Conservation (phyloP, 495 filamentous ascomycete genomes). For the Penicillium macrosclerotiorum region DNA sequence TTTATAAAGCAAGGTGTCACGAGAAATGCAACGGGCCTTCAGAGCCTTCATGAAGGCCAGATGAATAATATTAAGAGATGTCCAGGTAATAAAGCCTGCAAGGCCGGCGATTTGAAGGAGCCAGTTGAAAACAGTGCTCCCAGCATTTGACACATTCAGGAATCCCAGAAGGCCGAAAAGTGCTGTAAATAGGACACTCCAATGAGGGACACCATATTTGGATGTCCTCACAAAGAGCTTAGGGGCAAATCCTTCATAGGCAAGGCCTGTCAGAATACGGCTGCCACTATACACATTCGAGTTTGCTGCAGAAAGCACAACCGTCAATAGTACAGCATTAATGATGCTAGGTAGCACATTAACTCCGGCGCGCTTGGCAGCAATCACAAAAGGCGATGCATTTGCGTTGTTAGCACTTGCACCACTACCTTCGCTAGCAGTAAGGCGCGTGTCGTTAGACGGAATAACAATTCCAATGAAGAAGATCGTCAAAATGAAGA, state of each 20-base stretch:
- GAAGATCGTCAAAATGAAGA: conserved; percentile 61
- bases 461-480: conserved; percentile 65
- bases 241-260: conserved; percentile 52
- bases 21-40: conserved; percentile 42
- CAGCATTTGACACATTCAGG: conserved; percentile 35
- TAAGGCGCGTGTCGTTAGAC: conserved; percentile 31
- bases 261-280: conserved; percentile 55
- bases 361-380: conserved; percentile 56
- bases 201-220: conserved; percentile 40
- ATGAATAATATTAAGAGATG: conserved; percentile 50
- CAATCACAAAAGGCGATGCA: conserved; percentile 56
- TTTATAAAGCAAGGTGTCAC: conserved; percentile 48
- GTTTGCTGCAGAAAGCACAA: conserved; percentile 64
- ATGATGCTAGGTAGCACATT: conserved; percentile 62
- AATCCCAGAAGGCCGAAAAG: conserved; percentile 44
- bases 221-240: conserved; percentile 40
- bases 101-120: conserved; percentile 53
- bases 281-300: conserved; percentile 67
- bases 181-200: conserved; percentile 37
- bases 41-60: conserved; percentile 54
- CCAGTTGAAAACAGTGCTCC: conserved; percentile 43
- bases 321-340: conserved; percentile 66
- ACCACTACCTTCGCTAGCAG: conserved; percentile 24
- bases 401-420: not conserved
- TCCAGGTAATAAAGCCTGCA: conserved; percentile 59